Evolutionary conservation across 2,329 filamentous ascomycete genomes (phyloP), one percentile per base, ranked within the genome.

Genomic region (Fusarium tricinctum): DNA sequence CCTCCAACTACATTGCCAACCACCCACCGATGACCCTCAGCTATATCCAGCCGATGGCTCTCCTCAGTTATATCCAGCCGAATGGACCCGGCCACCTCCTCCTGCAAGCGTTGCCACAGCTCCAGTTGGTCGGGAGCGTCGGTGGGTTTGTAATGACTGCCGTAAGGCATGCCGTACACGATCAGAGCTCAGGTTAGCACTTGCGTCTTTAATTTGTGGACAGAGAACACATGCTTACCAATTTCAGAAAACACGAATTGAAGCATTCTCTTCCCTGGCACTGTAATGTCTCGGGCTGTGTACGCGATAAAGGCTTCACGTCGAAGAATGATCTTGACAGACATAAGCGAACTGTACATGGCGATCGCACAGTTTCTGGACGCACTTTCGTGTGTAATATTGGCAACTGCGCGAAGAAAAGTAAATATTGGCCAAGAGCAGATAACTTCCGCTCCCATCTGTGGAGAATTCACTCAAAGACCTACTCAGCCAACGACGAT

Each of bases 391-490:
- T 76, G 14, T 79, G 76, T 46, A 63, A 35, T 10, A 59, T 74
- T 43, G 74, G 60, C 0, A 45, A 58, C 17, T 78, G 77, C 45
- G 63, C 60, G 8, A 59, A 63, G 8, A 76, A 72, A 40, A 53
- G 51, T 2, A 97, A 97, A 76, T 80, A 85, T 35, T 97, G 92
- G 92, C 91, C 91, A 1, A 87, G 94, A 22, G 83, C 90, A 50
- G 94, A 97, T 78, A 97, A 97, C 74, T 97, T 97, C 77, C 90
- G 90, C 63, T 88, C 91, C 35, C 94, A 97, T 75, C 84, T 97
- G 45, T 83, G 81, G 49, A 86, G 90, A 13, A 88, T 92, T 72
- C 94, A 97, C 76, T 64, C 68, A 0, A 76, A 77, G 5, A 28
- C 74, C 2, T 75, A 83, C 12, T 58, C 62, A 5, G 62, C 75